Base-by-base conservation (phyloP, 2,329 filamentous ascomycete species). In the Berkeleyomyces rouxiae region DNA sequence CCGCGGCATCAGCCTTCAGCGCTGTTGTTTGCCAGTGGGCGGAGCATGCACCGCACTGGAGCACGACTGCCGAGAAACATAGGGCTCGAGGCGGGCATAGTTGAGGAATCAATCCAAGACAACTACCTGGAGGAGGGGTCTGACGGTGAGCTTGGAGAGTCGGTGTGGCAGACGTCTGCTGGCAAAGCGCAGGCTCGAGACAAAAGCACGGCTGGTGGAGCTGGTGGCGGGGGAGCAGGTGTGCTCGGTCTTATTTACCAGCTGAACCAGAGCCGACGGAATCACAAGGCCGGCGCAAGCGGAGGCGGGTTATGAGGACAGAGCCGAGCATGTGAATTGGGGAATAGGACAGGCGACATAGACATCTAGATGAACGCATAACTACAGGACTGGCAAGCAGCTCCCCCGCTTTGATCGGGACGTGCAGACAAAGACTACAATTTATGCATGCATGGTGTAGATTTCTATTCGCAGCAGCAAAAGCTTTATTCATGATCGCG, bases 1-100 rank as follows among this genome's bases (percentile, higher is more conserved):
- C 83, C 86, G 2, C 86, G 88, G 69, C 84, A 91, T 65, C 86
- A 90, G 65, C 87, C 86, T 4, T 75, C 40, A 5, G 39, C 78
- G 1, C 74, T 75, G 1, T 76, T 78, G 7, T 74, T 74, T 4
- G 70, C 76, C 43, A 74, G 74, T 1, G 73, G 69, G 16, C 75
- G 77, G 46, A 80, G 77, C 59, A 69, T 74, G n/a, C 74, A 81
- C 64, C 73, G 76, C 60, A 71, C 72, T 11, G 77, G 78, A 31
- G 72, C 74, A 66, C 68, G 76, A 23, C 13, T 40, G 16, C 37
- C 49, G 31, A 33, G 42, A 36, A 46, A 10, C 23, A 10, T 23
- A n/a, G 42, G 36, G 31, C 40, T 44, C n/a, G 58, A 7, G 36
- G 7, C 10, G 7, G 58, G 58, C 37, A 61, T 61, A 7, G 49